A percentile compares a stretch with the other conserved stretches of the same genome.
Conservation (phyloP, 106 monocot genomes). For the Platanthera zijinensis region DNA sequence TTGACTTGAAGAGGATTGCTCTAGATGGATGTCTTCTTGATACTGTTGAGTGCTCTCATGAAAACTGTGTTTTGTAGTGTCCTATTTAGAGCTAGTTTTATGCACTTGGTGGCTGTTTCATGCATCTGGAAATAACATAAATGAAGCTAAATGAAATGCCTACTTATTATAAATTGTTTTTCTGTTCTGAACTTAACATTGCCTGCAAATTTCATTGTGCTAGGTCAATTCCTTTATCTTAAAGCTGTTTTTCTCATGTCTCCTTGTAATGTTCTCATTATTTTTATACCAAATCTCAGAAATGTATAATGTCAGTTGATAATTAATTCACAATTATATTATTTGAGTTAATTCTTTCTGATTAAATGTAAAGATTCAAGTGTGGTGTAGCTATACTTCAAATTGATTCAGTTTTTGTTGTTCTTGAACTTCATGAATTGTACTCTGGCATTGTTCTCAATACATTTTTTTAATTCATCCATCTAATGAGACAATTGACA, state of each 20-base stretch:
- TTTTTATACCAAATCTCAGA: not conserved
- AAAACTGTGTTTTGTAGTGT: not conserved
- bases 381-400: not conserved
- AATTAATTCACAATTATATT: not conserved
- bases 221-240: not conserved
- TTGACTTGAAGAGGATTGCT: slow-evolving; percentile 69
- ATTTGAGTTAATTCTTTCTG: not conserved
- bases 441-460: too few relatives aligned
- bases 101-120: not conserved
- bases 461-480: too few relatives aligned
- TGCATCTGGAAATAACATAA: not conserved
- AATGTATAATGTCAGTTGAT: not conserved
- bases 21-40: slow-evolving; percentile 69
- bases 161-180: not conserved
- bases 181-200: not conserved
- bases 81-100: not conserved
- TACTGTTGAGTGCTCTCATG: slow-evolving; percentile 6
- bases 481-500: too few relatives aligned
- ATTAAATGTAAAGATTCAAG: not conserved
- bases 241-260: not conserved
- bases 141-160: not conserved
- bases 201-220: not conserved
- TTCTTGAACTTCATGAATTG: not conserved
- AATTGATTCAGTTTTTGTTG: not conserved
- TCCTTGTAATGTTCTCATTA: not conserved